These are phyloP conservation scores for Euphorbia tirucalli DNA, from an alignment of 345 rosid species.

Conservation along the genomic window DNA sequence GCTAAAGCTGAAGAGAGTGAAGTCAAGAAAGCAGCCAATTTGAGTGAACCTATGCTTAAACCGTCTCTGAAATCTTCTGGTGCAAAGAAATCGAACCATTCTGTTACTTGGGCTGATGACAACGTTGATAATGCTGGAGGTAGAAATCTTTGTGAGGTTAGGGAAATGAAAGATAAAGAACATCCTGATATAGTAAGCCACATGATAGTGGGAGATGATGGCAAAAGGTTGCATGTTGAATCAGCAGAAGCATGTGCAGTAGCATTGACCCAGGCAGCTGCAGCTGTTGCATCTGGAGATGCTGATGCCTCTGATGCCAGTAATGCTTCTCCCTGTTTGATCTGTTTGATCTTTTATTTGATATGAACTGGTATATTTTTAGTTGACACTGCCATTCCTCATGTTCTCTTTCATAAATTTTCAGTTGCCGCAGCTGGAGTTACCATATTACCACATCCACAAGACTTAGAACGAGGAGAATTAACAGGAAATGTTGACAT, in stretches of 20 bases:
- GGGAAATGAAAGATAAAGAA: constrained; percentile 36
- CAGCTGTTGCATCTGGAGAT: constrained; percentile 62
- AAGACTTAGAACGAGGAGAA: constrained; percentile 36
- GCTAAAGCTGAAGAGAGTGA: constrained; percentile 27
- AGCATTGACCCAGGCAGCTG: constrained; percentile 77
- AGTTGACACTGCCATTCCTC: background rate
- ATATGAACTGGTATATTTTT: constrained; percentile 10
- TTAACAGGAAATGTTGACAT: constrained; percentile 26
- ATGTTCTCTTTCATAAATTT: constrained; percentile 14
- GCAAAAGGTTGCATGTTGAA: constrained; percentile 35
- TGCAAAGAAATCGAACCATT: constrained; percentile 44
- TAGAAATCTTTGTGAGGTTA: constrained; percentile 53
- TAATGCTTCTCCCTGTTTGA: constrained; percentile 16
- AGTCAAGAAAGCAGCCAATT: constrained; percentile 29
- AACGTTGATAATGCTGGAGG: constrained; percentile 30
- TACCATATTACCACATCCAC: constrained; percentile 51
- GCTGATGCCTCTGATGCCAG: constrained; percentile 54
- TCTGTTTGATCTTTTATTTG: background rate
- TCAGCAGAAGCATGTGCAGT: constrained; percentile 81
- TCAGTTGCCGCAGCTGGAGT: constrained; percentile 72
- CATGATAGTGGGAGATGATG: constrained; percentile 27
- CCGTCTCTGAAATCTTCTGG: constrained; percentile 64
- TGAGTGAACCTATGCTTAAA: constrained; percentile 40
- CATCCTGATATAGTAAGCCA: no score
- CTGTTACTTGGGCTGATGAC: constrained; percentile 94